These are phyloP conservation scores for barley (Hordeum vulgare) DNA, from an alignment of 176 grass and related monocot genomes.

Conservation along the genomic window MorexV3_pseudomolecules_assembly NC_058523.1:446156827-446157326, in stretches of 20 bases:
- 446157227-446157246: conserved; percentile 54
- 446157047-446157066: conserved; percentile 12
- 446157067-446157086: background rate
- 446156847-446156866: too few relatives aligned
- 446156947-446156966: background rate
- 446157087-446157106: too few relatives aligned
- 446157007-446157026: conserved; percentile 53
- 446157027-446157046: conserved; percentile 21
- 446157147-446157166: background rate
- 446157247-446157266: conserved; percentile 19
- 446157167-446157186: background rate
- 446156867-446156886: conserved; percentile 53
- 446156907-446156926: conserved; percentile 79
- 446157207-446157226: conserved; percentile 40
- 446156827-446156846: too few relatives aligned
- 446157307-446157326: conserved; percentile 43
- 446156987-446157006: conserved; percentile 50
- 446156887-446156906: conserved; percentile 67
- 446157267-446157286: conserved; percentile 43
- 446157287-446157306: conserved; percentile 74
- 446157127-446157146: too few relatives aligned
- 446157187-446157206: conserved; percentile 42
- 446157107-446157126: background rate
- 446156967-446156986: conserved; percentile 29
- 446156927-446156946: conserved; percentile 74